These are phyloP conservation scores for Pseudogymnoascus sp. DNA, from an alignment of 2,329 filamentous ascomycete genomes.

Conservation along the genomic window DNA sequence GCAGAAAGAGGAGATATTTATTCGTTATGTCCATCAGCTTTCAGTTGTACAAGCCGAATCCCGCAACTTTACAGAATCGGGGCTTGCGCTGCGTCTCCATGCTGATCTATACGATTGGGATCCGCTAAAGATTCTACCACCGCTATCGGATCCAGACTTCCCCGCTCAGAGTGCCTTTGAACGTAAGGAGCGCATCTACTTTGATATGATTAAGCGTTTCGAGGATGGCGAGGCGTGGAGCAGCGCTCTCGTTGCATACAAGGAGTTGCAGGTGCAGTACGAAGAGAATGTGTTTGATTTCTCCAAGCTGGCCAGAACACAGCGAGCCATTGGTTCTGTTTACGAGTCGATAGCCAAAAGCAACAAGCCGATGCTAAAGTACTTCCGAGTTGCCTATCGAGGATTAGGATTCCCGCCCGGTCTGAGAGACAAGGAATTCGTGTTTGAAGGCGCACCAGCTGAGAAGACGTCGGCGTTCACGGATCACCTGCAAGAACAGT, in stretches of 20 bases:
- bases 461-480: conserved; percentile 77
- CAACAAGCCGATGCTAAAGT: conserved; percentile 69
- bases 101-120: conserved; percentile 93
- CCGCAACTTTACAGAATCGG: conserved; percentile 78
- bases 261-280: conserved; percentile 86
- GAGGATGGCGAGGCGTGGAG: conserved; percentile 94
- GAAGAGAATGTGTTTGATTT: conserved; percentile 87
- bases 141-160: conserved; percentile 66
- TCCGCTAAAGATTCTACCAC: conserved; percentile 54
- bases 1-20: conserved; percentile 94
- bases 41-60: conserved; percentile 67
- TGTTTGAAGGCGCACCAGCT: conserved; percentile 73
- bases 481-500: conserved; percentile 85
- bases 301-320: conserved; percentile 77
- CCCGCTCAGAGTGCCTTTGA: conserved; percentile 83
- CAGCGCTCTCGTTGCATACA: conserved; percentile 77
- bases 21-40: conserved; percentile 90
- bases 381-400: conserved; percentile 85
- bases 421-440: conserved; percentile 81
- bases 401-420: conserved; percentile 78
- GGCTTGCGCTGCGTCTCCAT: conserved; percentile 79
- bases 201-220: conserved; percentile 89
- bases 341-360: conserved; percentile 83
- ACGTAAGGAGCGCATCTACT: conserved; percentile 84
- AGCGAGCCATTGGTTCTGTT: conserved; percentile 84